These are phyloP conservation scores for Neostapfia colusana DNA, from an alignment of 176 grass and related monocot species.

Conservation along the genomic window DNA sequence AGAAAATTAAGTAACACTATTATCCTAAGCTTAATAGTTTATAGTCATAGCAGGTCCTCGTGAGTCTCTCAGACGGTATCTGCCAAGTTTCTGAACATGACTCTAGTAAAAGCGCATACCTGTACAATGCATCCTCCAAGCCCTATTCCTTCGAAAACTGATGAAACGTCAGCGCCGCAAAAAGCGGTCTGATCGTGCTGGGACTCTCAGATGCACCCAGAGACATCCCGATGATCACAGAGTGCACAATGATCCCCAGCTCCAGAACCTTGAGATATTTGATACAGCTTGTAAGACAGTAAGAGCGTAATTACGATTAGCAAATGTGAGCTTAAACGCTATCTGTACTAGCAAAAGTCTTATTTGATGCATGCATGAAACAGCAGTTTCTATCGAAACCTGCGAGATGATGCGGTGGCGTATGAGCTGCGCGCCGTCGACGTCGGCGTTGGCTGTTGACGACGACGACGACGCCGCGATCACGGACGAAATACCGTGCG, in stretches of 20 bases:
- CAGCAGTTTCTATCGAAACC: slow-evolving; percentile 29
- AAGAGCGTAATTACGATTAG: background rate
- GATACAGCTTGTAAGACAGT: background rate
- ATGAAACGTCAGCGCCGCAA: slow-evolving; percentile 56
- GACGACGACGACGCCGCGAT: background rate
- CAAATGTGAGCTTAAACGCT: too few species aligned
- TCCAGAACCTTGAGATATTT: slow-evolving; percentile 50
- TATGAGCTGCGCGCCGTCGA: slow-evolving; percentile 41
- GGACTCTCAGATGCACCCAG: slow-evolving; percentile 47
- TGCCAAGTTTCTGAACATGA: background rate
- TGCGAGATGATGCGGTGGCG: slow-evolving; percentile 71
- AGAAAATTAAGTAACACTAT: background rate
- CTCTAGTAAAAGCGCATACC: slow-evolving; percentile 17
- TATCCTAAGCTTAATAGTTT: background rate
- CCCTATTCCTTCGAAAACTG: slow-evolving; percentile 63
- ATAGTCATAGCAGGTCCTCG: background rate
- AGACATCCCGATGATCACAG: slow-evolving; percentile 63
- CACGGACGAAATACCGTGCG: slow-evolving; percentile 30
- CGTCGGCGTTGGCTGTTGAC: background rate
- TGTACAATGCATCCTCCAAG: slow-evolving; percentile 63
- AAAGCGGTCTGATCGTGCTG: slow-evolving; percentile 54
- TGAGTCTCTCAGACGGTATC: background rate
- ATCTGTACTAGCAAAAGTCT: too few species aligned
- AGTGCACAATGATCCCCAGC: slow-evolving; percentile 63
- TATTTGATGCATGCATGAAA: background rate